Conservation (phyloP, 129 eudicot genomes). For the Flaveria trinervia region DNA sequence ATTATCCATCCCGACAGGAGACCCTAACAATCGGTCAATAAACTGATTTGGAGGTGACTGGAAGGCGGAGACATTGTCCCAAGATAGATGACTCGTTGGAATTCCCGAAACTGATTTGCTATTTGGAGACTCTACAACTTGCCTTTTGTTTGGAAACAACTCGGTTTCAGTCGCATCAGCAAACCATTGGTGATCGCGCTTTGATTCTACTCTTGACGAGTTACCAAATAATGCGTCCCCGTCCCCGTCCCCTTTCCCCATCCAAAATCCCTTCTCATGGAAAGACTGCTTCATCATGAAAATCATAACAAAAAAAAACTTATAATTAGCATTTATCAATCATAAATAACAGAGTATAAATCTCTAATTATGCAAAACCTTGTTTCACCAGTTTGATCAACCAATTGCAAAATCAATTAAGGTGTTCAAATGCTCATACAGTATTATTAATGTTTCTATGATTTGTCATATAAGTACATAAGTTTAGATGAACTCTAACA, state of each 20-base stretch:
- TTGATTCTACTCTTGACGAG: slow-evolving; percentile 55
- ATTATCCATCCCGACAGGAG: slow-evolving; percentile 38
- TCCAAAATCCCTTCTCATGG: slow-evolving; percentile 76
- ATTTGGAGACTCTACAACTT: slow-evolving; percentile 52
- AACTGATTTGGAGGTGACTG: slow-evolving; percentile 61
- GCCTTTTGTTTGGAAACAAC: slow-evolving; percentile 69
- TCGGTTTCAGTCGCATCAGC: slow-evolving; percentile 63
- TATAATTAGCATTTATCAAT: neutral
- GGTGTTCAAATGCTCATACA: slow-evolving; percentile 14
- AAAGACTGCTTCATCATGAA: slow-evolving; percentile 40
- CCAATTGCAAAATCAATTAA: neutral
- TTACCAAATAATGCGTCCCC: slow-evolving; percentile 52
- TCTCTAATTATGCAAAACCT: neutral
- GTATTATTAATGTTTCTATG: neutral
- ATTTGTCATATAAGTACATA: neutral
- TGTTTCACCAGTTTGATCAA: neutral
- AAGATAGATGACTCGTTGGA: slow-evolving; percentile 39
- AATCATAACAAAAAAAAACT: slow-evolving; percentile 7
- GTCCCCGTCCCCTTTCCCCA: slow-evolving; percentile 65
- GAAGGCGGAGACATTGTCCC: slow-evolving; percentile 59
- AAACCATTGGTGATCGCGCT: slow-evolving; percentile 73
- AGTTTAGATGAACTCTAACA: neutral
- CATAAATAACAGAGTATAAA: no score
- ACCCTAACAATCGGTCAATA: slow-evolving; percentile 64
- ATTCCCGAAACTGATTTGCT: slow-evolving; percentile 48